Percentiles rank a stretch among this genome's conserved stretches.
phyloP scores from a whole-genome alignment of 1,284 basidiomycete genomes.

The Papiliotrema terrestris region DNA sequence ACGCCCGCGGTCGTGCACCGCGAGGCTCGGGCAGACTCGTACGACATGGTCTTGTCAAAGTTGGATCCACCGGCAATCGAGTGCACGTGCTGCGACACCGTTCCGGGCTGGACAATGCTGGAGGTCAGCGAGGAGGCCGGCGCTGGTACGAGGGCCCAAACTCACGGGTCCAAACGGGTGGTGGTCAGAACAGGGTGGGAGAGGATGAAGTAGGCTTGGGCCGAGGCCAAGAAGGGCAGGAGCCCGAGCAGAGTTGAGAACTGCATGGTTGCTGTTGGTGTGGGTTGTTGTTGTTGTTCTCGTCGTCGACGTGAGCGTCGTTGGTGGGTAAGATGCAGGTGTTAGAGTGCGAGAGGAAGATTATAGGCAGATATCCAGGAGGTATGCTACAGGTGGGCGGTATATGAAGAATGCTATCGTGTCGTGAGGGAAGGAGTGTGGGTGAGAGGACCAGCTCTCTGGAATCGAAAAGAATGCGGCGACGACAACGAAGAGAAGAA shows the following conservation, averaged over 20 bases:
- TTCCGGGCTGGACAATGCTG: slow-evolving; percentile 39
- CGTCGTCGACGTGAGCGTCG: too few species aligned
- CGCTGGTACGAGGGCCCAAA: slow-evolving; percentile 1
- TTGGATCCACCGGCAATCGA: slow-evolving; percentile 49
- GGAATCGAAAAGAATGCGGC: too few species aligned
- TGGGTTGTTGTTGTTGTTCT: not conserved
- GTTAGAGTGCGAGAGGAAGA: too few species aligned
- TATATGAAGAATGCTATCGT: too few species aligned
- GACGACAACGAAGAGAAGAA: too few species aligned
- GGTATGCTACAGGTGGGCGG: too few species aligned
- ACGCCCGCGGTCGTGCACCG: slow-evolving; percentile 49
- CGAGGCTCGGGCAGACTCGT: slow-evolving; percentile 28
- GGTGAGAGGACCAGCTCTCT: too few species aligned
- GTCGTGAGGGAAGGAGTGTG: too few species aligned
- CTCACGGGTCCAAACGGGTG: slow-evolving; percentile 44
- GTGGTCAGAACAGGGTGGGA: slow-evolving; percentile 34
- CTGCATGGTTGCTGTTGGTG: slow-evolving; percentile 10
- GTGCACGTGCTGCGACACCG: slow-evolving; percentile 38
- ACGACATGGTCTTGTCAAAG: slow-evolving; percentile 43
- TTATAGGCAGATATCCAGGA: too few species aligned
- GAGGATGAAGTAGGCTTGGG: slow-evolving; percentile 43
- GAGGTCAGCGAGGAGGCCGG: not conserved
- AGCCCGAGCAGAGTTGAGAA: slow-evolving; percentile 15
- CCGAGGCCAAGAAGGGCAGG: slow-evolving; percentile 25
- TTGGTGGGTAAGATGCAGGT: too few species aligned